phyloP scores from a whole-genome alignment of 2,329 filamentous ascomycete species.

The Plenodomus lindquistii region DNA sequence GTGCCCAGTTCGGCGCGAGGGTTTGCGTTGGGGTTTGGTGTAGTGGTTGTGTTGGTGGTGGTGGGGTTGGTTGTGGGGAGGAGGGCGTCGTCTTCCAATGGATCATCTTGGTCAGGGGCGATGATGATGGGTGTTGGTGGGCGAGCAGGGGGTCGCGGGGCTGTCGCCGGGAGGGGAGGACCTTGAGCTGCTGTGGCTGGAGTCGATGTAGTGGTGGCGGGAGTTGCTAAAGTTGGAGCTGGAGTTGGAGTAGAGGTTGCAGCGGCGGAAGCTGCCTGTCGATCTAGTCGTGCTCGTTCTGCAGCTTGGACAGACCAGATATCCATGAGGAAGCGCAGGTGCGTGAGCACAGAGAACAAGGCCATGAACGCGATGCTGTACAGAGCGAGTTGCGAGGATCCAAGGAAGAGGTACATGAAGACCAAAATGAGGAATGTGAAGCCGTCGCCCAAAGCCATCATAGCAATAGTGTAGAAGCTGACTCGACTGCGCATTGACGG shows the following conservation, averaged over 20 bases:
- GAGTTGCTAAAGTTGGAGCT: conserved; percentile 20
- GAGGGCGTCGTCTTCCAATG: conserved; percentile 39
- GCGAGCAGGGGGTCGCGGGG: conserved; percentile 37
- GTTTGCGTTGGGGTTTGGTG: conserved; percentile 26
- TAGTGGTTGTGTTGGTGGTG: conserved; percentile 22
- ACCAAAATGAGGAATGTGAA: conserved; percentile 61
- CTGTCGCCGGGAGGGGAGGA: conserved; percentile 58
- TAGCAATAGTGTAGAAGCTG: conserved; percentile 66
- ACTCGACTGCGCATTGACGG: conserved; percentile 66
- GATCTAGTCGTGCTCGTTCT: conserved; percentile 49
- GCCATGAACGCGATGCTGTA: conserved; percentile 62
- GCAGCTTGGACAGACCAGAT: conserved; percentile 67
- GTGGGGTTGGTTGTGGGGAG: conserved; percentile 33
- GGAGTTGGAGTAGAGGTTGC: conserved; percentile 17
- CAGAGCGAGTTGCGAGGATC: conserved; percentile 59
- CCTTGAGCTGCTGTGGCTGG: conserved; percentile 32
- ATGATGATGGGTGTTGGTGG: conserved; percentile 62
- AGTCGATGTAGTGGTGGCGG: conserved; percentile 24
- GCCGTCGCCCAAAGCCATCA: conserved; percentile 65
- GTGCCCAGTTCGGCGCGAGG: conserved; percentile 57
- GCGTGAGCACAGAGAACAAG: conserved; percentile 64
- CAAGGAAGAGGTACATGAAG: conserved; percentile 56
- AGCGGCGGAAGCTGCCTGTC: conserved; percentile 47
- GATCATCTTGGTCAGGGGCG: conserved; percentile 61
- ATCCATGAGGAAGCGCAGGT: conserved; percentile 68